Percentiles rank a stretch among this genome's conserved stretches.
Evolutionary conservation across 495 filamentous ascomycete species (phyloP).

Genomic region (Aspergillus olivimuriae): DNA sequence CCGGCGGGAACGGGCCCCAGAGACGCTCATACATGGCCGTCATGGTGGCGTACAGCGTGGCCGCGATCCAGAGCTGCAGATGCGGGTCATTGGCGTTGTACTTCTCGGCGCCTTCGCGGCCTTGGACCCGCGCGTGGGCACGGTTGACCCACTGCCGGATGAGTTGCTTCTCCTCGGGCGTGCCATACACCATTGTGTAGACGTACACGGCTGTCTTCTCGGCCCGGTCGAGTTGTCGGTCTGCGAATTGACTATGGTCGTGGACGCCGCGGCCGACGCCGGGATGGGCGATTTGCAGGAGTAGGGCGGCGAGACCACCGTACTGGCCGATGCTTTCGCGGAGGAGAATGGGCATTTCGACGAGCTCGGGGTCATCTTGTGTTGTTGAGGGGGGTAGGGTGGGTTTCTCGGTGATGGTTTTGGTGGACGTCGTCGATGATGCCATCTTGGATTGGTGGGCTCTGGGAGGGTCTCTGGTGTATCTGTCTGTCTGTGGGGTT

Average conservation of each 20-base stretch:
- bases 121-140: conserved; percentile 3
- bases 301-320: not conserved
- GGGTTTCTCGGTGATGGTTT: not conserved
- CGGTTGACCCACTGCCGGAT: conserved; percentile 5
- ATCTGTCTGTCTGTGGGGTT: not conserved
- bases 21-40: conserved; percentile 1
- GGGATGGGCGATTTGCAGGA: conserved; percentile 1
- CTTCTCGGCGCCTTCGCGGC: not conserved
- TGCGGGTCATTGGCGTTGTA: conserved; percentile 5
- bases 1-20: not conserved
- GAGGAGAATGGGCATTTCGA: not conserved
- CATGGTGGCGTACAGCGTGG: conserved; percentile 3
- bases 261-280: not conserved
- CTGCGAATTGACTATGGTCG: conserved; percentile 1
- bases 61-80: conserved; percentile 9
- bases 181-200: conserved; percentile 1
- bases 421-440: not conserved
- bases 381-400: not conserved
- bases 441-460: too few relatives aligned
- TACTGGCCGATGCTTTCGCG: not conserved
- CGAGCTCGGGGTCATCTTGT: not conserved
- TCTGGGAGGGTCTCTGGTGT: not conserved
- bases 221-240: not conserved
- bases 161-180: conserved; percentile 1
- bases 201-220: conserved; percentile 1